Evolutionary conservation across 176 grass and related monocot genomes (phyloP).

Genomic region (Raddia distichophylla): DNA sequence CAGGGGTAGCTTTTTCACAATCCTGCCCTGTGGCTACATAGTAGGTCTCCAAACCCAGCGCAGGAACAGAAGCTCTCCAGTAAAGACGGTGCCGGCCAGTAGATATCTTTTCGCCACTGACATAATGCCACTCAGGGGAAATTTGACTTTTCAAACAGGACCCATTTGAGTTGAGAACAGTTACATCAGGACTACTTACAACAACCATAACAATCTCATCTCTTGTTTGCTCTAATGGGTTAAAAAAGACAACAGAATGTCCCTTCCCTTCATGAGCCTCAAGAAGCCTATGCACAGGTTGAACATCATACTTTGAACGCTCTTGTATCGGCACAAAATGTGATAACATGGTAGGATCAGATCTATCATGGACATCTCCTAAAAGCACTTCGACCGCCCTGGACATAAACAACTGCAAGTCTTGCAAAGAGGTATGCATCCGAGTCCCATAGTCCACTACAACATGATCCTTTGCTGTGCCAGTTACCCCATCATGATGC

Average conservation of each 20-base stretch:
- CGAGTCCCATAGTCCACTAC: conserved; percentile 87
- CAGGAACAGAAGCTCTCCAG: conserved; percentile 93
- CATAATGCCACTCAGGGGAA: conserved; percentile 87
- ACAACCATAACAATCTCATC: conserved; percentile 94
- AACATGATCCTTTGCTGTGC: conserved; percentile 96
- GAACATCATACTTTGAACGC: conserved; percentile 89
- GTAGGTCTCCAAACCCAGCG: conserved; percentile 91
- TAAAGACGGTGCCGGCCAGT: conserved; percentile 82
- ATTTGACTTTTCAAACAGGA: conserved; percentile 94
- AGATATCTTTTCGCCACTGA: conserved; percentile 46
- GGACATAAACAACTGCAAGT: conserved; percentile 92
- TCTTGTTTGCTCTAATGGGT: conserved; percentile 88
- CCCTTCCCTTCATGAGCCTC: conserved; percentile 53
- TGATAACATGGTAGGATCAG: conserved; percentile 76
- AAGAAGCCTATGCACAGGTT: conserved; percentile 72
- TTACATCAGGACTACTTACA: conserved; percentile 69
- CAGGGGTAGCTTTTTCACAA: conserved; percentile 77
- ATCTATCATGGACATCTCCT: conserved; percentile 80
- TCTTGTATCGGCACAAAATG: conserved; percentile 79
- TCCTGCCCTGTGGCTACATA: conserved; percentile 59
- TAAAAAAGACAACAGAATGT: conserved; percentile 73
- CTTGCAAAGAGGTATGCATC: conserved; percentile 95
- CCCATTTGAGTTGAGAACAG: conserved; percentile 75
- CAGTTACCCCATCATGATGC: conserved; percentile 98
- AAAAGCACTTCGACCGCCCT: conserved; percentile 81